Conservation (phyloP, 805 yeast genomes). For the Jamesozyma hellenica region DNA sequence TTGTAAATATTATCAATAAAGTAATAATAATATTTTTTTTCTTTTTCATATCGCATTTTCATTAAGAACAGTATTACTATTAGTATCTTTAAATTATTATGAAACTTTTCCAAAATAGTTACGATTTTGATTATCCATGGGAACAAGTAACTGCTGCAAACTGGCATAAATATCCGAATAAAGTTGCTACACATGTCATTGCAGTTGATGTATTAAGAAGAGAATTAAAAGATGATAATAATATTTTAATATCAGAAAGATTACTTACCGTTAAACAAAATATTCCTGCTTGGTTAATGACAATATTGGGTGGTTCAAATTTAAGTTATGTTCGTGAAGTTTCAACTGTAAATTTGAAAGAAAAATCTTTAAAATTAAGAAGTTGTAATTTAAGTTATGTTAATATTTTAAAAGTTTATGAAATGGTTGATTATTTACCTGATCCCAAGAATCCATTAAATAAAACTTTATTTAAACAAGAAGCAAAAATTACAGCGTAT, state of each 20-base stretch:
- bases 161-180: conserved; percentile 97
- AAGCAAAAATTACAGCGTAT: conserved; percentile 82
- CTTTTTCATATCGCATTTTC: too few species aligned
- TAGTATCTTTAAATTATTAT: too few species aligned
- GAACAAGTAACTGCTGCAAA: conserved; percentile 91
- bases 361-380: conserved; percentile 60
- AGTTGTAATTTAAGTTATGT: conserved; percentile 81
- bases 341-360: conserved; percentile 64
- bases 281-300: conserved; percentile 72
- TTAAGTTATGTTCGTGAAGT: conserved; percentile 81
- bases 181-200: conserved; percentile 80
- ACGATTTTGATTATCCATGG: conserved; percentile 78
- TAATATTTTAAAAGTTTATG: conserved; percentile 67
- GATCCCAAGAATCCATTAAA: conserved; percentile 40
- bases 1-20: too few species aligned
- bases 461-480: conserved; percentile 62
- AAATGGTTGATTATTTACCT: conserved; percentile 75
- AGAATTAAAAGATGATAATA: conserved; percentile 45
- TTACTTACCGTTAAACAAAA: conserved; percentile 81
- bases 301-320: conserved; percentile 69
- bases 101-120: conserved; percentile 69
- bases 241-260: conserved; percentile 67
- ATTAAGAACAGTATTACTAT: too few species aligned
- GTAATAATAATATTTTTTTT: too few species aligned
- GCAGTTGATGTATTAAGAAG: conserved; percentile 84